A percentile compares a stretch with the other conserved stretches of the same genome.
Evolutionary conservation across 441 rosid genomes (phyloP).

Genomic region (Adansonia madagascariensis): DNA sequence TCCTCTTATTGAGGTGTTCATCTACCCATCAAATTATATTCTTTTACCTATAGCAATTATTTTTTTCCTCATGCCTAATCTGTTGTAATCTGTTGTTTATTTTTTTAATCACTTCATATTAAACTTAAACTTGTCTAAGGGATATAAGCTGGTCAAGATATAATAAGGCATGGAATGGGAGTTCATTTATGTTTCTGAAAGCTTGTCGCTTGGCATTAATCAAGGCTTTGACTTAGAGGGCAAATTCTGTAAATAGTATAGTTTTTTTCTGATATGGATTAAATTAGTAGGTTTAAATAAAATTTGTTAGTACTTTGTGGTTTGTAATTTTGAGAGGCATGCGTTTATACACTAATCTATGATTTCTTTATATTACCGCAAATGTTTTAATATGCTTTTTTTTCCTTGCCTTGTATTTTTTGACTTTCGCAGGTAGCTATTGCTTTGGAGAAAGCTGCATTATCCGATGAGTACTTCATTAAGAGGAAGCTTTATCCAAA

Average conservation of each 20-base stretch:
- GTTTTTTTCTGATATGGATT: too few species aligned
- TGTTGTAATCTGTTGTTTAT: not conserved
- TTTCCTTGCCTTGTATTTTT: conserved; percentile 17
- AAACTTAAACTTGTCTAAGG: not conserved
- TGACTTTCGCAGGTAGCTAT: conserved; percentile 73
- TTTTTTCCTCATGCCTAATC: not conserved
- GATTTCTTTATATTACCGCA: not conserved
- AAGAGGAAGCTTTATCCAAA: conserved; percentile 95
- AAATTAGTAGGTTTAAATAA: not conserved
- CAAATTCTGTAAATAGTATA: not conserved
- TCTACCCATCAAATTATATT: conserved; percentile 21
- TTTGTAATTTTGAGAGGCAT: not conserved
- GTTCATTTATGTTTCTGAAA: conserved; percentile 7
- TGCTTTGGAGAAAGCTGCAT: conserved; percentile 95
- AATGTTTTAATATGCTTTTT: conserved; percentile 6
- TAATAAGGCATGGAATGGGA: not conserved
- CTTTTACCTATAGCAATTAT: not conserved
- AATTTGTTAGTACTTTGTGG: not conserved
- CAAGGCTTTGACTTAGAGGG: not conserved
- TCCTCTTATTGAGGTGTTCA: conserved; percentile 91
- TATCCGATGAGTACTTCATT: conserved; percentile 85
- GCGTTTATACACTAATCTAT: too few species aligned
- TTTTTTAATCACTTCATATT: not conserved
- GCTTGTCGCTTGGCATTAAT: not conserved
- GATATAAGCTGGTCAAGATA: conserved; percentile 7